These are phyloP conservation scores for Nidula microcarpa DNA, from an alignment of 768 basidiomycete genomes.

Conservation along the genomic window DNA sequence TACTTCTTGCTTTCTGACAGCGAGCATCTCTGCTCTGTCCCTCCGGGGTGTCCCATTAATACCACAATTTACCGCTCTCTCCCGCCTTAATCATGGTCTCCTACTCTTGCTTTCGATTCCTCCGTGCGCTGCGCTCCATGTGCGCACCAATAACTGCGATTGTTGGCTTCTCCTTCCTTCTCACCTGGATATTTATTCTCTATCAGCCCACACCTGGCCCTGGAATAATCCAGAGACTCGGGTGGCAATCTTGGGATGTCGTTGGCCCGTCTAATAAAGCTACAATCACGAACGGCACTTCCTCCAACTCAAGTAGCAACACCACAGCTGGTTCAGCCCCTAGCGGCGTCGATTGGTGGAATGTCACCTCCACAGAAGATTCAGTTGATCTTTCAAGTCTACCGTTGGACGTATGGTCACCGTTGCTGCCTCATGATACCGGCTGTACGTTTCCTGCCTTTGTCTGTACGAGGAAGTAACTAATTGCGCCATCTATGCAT, in stretches of 20 bases:
- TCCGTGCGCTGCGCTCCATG: constrained; percentile 50
- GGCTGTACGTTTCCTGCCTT: constrained; percentile 50
- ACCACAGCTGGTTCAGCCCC: constrained; percentile 9
- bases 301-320: constrained; percentile 6
- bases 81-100: constrained; percentile 28
- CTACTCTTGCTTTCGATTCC: constrained; percentile 33
- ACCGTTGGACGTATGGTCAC: constrained; percentile 79
- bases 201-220: constrained; percentile 78
- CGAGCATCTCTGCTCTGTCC: no score
- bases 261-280: constrained; percentile 30
- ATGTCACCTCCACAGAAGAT: constrained; percentile 41
- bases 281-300: constrained; percentile 4
- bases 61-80: constrained; percentile 1
- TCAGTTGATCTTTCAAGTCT: constrained; percentile 61
- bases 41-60: not conserved
- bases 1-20: no score
- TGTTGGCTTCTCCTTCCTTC: constrained; percentile 65
- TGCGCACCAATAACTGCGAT: constrained; percentile 59
- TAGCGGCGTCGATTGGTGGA: constrained; percentile 66
- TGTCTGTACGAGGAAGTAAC: not conserved
- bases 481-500: not conserved
- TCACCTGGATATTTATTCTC: constrained; percentile 76
- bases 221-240: constrained; percentile 66
- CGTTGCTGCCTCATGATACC: constrained; percentile 71
- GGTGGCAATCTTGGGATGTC: constrained; percentile 88